Percentiles rank a stretch among this genome's conserved stretches.
These are phyloP conservation scores for Cavenderia fasciculata DNA, from an alignment of 78 protist species.

Conservation along the genomic window DNA sequence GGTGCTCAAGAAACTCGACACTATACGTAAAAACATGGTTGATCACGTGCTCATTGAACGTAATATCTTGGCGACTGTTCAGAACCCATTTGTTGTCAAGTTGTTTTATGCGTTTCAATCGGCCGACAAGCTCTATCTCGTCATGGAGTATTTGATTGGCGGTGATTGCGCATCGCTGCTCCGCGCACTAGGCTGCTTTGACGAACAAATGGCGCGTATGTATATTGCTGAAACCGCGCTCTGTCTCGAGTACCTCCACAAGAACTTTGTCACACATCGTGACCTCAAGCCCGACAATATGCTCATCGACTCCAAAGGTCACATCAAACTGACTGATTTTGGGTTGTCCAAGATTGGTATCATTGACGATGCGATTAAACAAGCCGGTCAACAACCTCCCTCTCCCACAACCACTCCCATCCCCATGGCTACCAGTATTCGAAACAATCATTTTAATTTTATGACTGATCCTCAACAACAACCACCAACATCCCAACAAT, in stretches of 20 bases:
- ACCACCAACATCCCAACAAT: constrained; percentile 15
- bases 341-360: constrained; percentile 91
- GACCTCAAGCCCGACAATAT: constrained; percentile 85
- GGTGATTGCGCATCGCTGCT: constrained; percentile 83
- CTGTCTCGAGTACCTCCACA: constrained; percentile 94
- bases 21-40: constrained; percentile 87
- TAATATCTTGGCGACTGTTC: constrained; percentile 63
- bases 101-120: constrained; percentile 89
- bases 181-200: constrained; percentile 71
- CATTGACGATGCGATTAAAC: not conserved
- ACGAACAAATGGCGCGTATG: constrained; percentile 73
- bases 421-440: not conserved
- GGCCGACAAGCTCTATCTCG: constrained; percentile 79
- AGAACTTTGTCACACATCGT: constrained; percentile 26
- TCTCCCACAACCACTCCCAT: constrained; percentile 6
- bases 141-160: constrained; percentile 88
- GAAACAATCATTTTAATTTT: too few relatives aligned
- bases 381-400: not conserved
- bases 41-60: constrained; percentile 84
- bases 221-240: constrained; percentile 90
- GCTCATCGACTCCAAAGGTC: constrained; percentile 89
- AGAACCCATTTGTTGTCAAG: constrained; percentile 83
- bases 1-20: constrained; percentile 86
- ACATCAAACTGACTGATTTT: constrained; percentile 96
- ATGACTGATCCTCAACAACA: not conserved